Evolutionary conservation across 2,329 filamentous ascomycete species (phyloP), one percentile per base, ranked within the genome.

Genomic region (Trichoderma harzianum): DNA sequence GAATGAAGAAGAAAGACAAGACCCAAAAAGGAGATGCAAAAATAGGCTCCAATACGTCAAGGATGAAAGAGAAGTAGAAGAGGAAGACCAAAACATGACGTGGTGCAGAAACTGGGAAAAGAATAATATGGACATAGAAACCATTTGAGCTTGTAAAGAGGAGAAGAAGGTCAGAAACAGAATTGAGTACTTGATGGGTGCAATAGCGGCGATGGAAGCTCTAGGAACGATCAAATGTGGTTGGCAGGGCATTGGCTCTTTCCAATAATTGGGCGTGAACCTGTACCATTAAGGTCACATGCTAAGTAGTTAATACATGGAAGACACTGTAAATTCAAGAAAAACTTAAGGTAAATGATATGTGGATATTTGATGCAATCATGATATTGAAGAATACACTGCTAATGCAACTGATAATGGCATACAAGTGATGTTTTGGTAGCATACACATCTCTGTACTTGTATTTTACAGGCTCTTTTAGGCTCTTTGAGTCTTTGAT

Each of bases 1-100:
- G 73, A 69, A 72, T 51, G 60, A 69, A 79, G 77, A 74, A 66
- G 70, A 72, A 74, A 76, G 77, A 80, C 81, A 77, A 72, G 75
- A 72, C 30, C 78, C 76, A 75, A 74, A 76, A 77, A 79, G 77
- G 75, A 75, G 73, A 79, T 72, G 73, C 77, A 70, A 67, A 67
- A 55, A 55, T 21, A 71, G 53, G 30, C 39, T 62, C 57, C 66
- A 62, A 53, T 24, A 34, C 1, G 36, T 58, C 66, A 69, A 69
- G 53, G 14, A 39, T 43, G 18, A 62, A 58, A 55, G 43, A 16
- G 11, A 60, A n/a, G 26, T 21, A 32, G 24, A 30, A 47, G 43
- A 34, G 18, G 81, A 82, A 82, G 82, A 39, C 47, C 47, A 34
- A 64, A 80, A 78, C 82, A 84, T 84, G 77, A 71, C 67, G 71